These are phyloP conservation scores for Davidsoniella eucalypti DNA, from an alignment of 2,329 filamentous ascomycete genomes.

Conservation along the genomic window DNA sequence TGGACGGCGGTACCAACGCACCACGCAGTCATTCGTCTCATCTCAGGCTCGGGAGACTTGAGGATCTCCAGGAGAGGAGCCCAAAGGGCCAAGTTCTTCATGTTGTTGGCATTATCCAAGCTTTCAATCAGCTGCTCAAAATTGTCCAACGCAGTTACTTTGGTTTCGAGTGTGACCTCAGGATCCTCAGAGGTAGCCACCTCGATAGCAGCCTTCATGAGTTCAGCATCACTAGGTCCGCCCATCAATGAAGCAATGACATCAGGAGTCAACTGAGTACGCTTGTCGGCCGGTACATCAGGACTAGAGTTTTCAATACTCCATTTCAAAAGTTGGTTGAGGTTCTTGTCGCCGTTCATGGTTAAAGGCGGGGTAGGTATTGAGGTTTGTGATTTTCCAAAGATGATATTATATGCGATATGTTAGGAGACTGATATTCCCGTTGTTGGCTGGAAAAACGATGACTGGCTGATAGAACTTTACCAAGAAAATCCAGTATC, in stretches of 20 bases:
- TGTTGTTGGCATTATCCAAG: constrained; percentile 94
- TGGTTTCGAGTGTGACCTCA: constrained; percentile 54
- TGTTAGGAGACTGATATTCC: background rate
- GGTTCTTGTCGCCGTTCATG: constrained; percentile 28
- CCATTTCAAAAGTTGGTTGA: constrained; percentile 73
- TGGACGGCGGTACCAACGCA: constrained; percentile 89
- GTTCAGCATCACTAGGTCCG: constrained; percentile 76
- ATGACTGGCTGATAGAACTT: too few relatives aligned
- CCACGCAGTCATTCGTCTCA: constrained; percentile 81
- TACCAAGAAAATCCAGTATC: too few relatives aligned
- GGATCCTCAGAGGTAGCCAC: constrained; percentile 48
- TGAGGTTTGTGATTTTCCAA: background rate
- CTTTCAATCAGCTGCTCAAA: constrained; percentile 84
- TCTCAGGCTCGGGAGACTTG: constrained; percentile 48
- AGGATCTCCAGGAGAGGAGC: constrained; percentile 58
- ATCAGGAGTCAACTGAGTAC: constrained; percentile 44
- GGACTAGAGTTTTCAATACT: constrained; percentile 35
- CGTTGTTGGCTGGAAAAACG: too few relatives aligned
- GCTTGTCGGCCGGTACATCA: constrained; percentile 20
- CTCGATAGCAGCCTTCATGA: constrained; percentile 75
- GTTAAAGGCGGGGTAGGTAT: constrained; percentile 8
- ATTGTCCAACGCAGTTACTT: constrained; percentile 79
- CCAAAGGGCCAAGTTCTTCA: constrained; percentile 68
- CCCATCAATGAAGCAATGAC: constrained; percentile 61
- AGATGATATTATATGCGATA: background rate